phyloP scores from a whole-genome alignment of 2,329 filamentous ascomycete species.

The Penicillium italicum region DNA sequence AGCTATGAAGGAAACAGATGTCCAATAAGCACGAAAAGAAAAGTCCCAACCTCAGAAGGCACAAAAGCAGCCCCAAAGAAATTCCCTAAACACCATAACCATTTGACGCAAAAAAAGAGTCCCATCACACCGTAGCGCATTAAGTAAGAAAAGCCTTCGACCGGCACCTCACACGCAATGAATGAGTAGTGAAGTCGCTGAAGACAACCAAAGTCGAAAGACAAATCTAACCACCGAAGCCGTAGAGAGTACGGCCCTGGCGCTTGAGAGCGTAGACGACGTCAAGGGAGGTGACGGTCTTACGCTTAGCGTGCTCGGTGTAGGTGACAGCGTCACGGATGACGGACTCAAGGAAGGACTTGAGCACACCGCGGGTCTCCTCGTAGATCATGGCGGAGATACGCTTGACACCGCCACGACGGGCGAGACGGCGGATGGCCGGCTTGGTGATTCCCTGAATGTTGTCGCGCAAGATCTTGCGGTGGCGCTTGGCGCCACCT shows the following conservation, averaged over 20 bases:
- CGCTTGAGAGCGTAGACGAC: slow-evolving; percentile 63
- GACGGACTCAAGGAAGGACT: slow-evolving; percentile 78
- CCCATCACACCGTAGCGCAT: slow-evolving; percentile 25
- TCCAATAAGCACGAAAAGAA: neutral
- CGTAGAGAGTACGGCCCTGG: slow-evolving; percentile 72
- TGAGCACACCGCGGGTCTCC: slow-evolving; percentile 76
- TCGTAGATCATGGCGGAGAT: slow-evolving; percentile 94
- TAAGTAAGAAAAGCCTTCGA: slow-evolving; percentile 2
- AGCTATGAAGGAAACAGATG: slow-evolving; percentile 4
- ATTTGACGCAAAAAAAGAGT: slow-evolving; percentile 3
- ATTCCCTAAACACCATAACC: neutral
- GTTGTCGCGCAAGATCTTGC: slow-evolving; percentile 99
- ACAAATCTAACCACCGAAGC: slow-evolving; percentile 73
- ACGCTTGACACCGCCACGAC: slow-evolving; percentile 99
- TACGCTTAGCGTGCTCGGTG: slow-evolving; percentile 77
- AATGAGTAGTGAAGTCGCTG: neutral
- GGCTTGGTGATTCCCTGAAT: slow-evolving; percentile 99
- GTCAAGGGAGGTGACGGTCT: slow-evolving; percentile 55
- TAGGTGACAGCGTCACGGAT: slow-evolving; percentile 78
- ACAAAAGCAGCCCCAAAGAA: slow-evolving; percentile 8
- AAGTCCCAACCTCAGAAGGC: slow-evolving; percentile 5
- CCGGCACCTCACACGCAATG: neutral
- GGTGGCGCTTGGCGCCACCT: slow-evolving; percentile 97
- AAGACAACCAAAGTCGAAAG: neutral
- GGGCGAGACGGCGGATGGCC: slow-evolving; percentile 95